phyloP scores from a whole-genome alignment of 2,329 filamentous ascomycete species.

The Iodosphaeria phyllophila region DNA sequence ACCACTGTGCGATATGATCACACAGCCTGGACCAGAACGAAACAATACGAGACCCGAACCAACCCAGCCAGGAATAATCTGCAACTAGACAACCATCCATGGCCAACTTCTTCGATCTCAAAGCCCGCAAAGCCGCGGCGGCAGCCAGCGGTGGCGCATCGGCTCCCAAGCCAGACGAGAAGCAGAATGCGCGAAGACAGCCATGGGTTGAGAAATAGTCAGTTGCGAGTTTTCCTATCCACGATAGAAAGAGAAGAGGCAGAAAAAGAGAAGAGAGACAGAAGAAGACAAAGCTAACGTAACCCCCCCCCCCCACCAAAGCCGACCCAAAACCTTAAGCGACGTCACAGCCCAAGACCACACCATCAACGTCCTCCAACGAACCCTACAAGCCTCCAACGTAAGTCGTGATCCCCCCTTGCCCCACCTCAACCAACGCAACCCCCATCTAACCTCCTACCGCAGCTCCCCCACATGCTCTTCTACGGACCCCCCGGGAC shows the following conservation, averaged over 20 bases:
- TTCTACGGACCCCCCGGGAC: conserved; percentile 97
- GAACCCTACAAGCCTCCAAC: conserved; percentile 88
- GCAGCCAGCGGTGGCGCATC: conserved; percentile 38
- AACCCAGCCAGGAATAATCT: too few relatives aligned
- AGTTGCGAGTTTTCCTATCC: conserved; percentile 11
- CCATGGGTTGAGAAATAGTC: conserved; percentile 99
- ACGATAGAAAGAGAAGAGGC: too few relatives aligned
- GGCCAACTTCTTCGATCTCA: conserved; percentile 90
- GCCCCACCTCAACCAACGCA: conserved; percentile 1
- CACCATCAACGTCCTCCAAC: conserved; percentile 78
- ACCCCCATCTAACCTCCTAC: conserved; percentile 4
- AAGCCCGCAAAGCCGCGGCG: conserved; percentile 72
- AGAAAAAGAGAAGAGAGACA: too few relatives aligned
- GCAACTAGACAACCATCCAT: too few relatives aligned
- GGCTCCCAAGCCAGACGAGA: conserved; percentile 47
- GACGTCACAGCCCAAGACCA: conserved; percentile 98
- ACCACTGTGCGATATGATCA: too few relatives aligned
- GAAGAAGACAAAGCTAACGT: conserved; percentile 7
- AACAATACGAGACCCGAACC: too few relatives aligned
- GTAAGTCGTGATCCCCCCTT: conserved; percentile 21
- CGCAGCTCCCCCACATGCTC: conserved; percentile 86
- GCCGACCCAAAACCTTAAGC: conserved; percentile 78
- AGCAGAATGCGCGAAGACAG: conserved; percentile 49
- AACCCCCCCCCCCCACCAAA: conserved; percentile 19
- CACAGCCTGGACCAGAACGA: too few relatives aligned